Evolutionary conservation across 2,329 filamentous ascomycete species (phyloP), one percentile per base, ranked within the genome.

Genomic region (Neurospora sp.): DNA sequence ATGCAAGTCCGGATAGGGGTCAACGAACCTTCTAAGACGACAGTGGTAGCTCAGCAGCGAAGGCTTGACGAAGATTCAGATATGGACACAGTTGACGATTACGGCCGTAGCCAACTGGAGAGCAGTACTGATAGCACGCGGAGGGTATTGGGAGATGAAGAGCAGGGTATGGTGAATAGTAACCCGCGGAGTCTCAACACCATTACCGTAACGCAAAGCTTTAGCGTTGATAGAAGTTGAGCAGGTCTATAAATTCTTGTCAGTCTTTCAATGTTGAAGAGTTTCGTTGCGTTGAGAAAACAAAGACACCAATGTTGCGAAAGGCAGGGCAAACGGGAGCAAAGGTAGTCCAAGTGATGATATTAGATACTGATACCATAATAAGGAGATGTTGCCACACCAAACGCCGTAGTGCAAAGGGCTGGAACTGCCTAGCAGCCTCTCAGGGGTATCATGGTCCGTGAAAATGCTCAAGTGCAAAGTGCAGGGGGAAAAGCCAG

Each of bases 1-100:
- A 67, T n/a, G 2, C 68, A 71, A 10, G 68, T 72, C 2, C 43
- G 66, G 13, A 15, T 72, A 23, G 71, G 70, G 2, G 70, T 72
- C 6, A 67, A 39, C 8, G 71, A 70, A 10, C 70, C 71, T 11
- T 72, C 71, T 28, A 71, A 68, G 6, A 58, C 58, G 39, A 72
- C 71, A 13, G 69, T 70, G 15, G 68, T 70, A 13, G 67, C 68
- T 3, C 17, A 58, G 33, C 28, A 36, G n/a, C 9, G 67, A 43
- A 1, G 28, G n/a, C 2, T 62, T 17, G 66, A 67, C 4, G 67
- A 70, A 7, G 33, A 67, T 38, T 72, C 68, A 15, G 66, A 71
- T 15, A 70, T 70, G 66, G 70, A 70, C n/a, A 69, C 71, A 2
- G 28, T 72, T 39, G 69, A 72, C 5, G 68, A 72, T 15, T 70